Evolutionary conservation across 2,329 filamentous ascomycete species (phyloP), one percentile per base, ranked within the genome.

Genomic region (Parafenestella ontariensis): DNA sequence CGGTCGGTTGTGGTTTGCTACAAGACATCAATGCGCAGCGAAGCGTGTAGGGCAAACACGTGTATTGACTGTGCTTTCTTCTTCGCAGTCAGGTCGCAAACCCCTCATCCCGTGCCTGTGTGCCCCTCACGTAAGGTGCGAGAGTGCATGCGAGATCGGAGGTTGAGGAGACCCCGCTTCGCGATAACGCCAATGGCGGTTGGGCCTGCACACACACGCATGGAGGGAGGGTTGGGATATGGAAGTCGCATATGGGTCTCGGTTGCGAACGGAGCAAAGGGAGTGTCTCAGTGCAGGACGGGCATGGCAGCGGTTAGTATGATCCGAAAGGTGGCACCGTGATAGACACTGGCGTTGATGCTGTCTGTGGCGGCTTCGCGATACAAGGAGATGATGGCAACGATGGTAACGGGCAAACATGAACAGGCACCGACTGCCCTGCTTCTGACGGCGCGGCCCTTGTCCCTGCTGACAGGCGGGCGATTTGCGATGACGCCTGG

Each of bases 141-240:
- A 28, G 28, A 21, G 29, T 46, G 48, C 52, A 61, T 34, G 69
- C 71, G 70, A 71, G 46, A 54, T 69, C 69, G 69, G 70, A 71
- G 63, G 36, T 51, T 48, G 55, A 45, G 37, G 45, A 41, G 40
- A 65, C 66, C 66, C 65, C 69, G 65, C 68, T 47, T 61, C 55
- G 34, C 54, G 68, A 71, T 67, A 71, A 72, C 64, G 58, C 71
- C 71, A 72, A 72, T 72, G 34, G 61, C 15, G 60, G 58, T 55
- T 66, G 60, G 47, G 64, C 50, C 29, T 47, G 63, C 53, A 49
- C 50, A 62, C 47, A 63, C 62, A 69, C 11, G 28, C n/a, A 13
- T 71, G 71, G 68, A 59, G 62, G 56, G 63, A 46, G 56, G 62
- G 56, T 61, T 66, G 56, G 62, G 56, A 62, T 66, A 65, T 61